Evolutionary conservation across 768 basidiomycete species (phyloP).

Genomic region (Xerocomellus dryophilus): DNA sequence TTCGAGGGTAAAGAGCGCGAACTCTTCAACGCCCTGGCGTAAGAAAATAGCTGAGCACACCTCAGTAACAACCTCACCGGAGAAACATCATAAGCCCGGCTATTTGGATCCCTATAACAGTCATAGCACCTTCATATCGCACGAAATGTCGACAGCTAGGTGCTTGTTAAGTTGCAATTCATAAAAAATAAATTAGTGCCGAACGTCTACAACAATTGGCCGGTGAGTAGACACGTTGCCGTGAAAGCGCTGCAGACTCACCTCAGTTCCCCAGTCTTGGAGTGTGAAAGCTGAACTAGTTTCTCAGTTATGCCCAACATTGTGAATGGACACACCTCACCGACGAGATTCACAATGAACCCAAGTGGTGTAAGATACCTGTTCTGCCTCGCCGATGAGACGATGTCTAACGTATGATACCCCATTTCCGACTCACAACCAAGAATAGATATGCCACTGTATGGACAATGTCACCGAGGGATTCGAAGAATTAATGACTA

Average conservation of each 20-base stretch:
- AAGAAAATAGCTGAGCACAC: neutral
- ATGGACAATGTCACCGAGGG: neutral
- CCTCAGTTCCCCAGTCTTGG: conserved; percentile 11
- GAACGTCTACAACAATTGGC: conserved; percentile 10
- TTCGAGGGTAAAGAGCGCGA: conserved; percentile 14
- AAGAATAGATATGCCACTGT: conserved; percentile 38
- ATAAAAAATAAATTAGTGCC: neutral
- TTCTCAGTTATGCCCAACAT: neutral
- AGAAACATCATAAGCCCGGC: conserved; percentile 45
- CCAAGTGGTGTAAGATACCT: conserved; percentile 62
- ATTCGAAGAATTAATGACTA: neutral
- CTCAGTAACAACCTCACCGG: conserved; percentile 29
- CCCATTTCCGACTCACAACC: conserved; percentile 26
- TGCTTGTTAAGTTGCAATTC: neutral
- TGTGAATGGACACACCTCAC: conserved; percentile 8
- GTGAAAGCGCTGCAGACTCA: conserved; percentile 1
- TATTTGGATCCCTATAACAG: conserved; percentile 38
- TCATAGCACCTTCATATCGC: conserved; percentile 48
- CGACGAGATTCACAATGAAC: conserved; percentile 55
- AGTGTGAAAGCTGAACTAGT: conserved; percentile 15
- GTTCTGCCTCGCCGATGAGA: conserved; percentile 41
- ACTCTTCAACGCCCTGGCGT: conserved; percentile 9
- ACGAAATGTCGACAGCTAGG: conserved; percentile 47
- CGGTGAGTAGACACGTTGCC: neutral
- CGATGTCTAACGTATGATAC: neutral